Base-by-base conservation (phyloP, 495 filamentous ascomycete genomes). In the Parathielavia hyrcaniae region DNA sequence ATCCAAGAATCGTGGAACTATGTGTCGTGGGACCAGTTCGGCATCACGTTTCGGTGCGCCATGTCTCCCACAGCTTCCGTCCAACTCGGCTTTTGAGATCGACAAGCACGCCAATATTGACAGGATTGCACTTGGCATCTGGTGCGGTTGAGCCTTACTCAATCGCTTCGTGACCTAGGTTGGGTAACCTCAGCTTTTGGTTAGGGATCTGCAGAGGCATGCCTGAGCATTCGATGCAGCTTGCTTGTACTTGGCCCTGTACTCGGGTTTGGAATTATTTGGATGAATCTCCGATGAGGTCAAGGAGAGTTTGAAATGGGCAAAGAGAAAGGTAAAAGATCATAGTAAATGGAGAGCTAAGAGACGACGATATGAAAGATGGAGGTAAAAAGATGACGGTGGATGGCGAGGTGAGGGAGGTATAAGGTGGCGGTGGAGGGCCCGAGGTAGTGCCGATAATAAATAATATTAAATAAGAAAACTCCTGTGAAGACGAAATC, bases 161-260 rank as follows among this genome's bases (percentile, higher is more conserved):
- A 75, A 59, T 77, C 81, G 61, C 73, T 90, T 66, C 82, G 79
- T 41, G 75, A 61, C 72, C 75, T 49, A 79, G 81, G 4, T 50
- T 90, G 43, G 87, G 86, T 1, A 90, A 90, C 68, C 70, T 87
- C 23, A 70, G 89, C 5, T 90, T 90, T 64, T 90, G 87, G 86
- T 59, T 87, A 38, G 86, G 87, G 4, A 80, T 86, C 8, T 86
- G 86, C 57, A 83, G 81, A 4, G 86, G 84, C 11, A 86, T 86
- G 16, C 11, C 86, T 86, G 16, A 88, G 86, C 69, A 72, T 89
- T 55, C 66, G 89, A 52, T 87, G 86, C 59, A 84, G 80, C 43
- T 67, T 90, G 80, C 43, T 67, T 90, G 63, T 90, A 90, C 67
- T 56, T 90, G 59, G 82, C 88, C 54, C 70, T 89, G 55, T 89